Base-by-base conservation (phyloP, 1,284 basidiomycete species). In the Athelia psychrophila region DNA sequence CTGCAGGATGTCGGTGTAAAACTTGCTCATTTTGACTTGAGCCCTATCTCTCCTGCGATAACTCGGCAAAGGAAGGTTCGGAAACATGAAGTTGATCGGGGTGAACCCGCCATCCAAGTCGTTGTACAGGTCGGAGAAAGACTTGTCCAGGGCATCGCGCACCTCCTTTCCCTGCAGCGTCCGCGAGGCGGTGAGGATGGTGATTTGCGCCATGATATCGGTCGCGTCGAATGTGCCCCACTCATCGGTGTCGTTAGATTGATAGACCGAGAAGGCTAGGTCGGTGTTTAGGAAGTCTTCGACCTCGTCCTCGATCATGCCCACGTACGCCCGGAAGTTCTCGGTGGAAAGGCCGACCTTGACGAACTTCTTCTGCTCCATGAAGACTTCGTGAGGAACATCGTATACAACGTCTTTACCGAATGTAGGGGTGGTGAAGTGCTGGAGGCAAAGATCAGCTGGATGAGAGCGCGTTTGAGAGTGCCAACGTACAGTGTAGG, bases 311-410 rank as follows among this genome's bases (percentile, higher is more conserved):
- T 88, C 85, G 60, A 99, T 93, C 83, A 98, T 89, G 50, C 86
- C 84, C 32, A 97, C 89, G 65, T 99, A 99, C 40, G 84, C 80
- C 35, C 88, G 84, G 71, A 99, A 88, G 67, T 97, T 96, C 30
- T 99, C 96, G 19, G 83, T 84, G 8, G 93, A 91, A 9, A 99
- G 82, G 40, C 96, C 95, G 59, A 94, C 88, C 75, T 96, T 97
- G 70, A 95, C 87, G 59, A 99, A 98, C 70, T 91, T 92, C 80
- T 99, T 99, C 72, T 99, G 97, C 67, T 99, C 95, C 96, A 99
- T 99, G 68, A 99, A 87, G 49, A 93, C 78, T 51, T 95, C 89
- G 69, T 99, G 99, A 27, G 97, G 96, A 52, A 94, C 88, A 65
- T 98, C 96, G 70, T 99, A 99, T 3, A 98, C 96, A 45, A 99